Base-by-base conservation (phyloP, 1,284 basidiomycete species). In the Trichosporon inkin region DNA sequence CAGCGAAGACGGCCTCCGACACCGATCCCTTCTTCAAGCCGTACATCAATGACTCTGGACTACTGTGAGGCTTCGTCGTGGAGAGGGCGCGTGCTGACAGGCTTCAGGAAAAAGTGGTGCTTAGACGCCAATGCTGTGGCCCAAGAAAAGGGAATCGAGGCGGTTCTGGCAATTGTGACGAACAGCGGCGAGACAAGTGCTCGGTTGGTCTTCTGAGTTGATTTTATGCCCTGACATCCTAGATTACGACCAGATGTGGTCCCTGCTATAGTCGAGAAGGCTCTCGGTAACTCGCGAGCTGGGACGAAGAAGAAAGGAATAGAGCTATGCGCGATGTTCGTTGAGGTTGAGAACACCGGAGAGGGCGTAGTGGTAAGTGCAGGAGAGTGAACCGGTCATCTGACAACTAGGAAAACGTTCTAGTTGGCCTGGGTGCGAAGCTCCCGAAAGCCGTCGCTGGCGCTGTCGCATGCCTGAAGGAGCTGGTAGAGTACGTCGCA, bases 61-160 rank as follows among this genome's bases (percentile, higher is more conserved):
- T 77, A 37, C 62, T 77, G 75, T 76, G 53, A 54, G 69, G 66
- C 2, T 32, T 16, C 22, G 13, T 37, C 13, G 13, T 10, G 14
- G 14, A 8, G 8, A 32, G 16, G 32, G 28, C 13, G 32, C 22
- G 16, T 13, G 14, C 57, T 61, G 53, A 58, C 41, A n/a, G 10
- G 36, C 55, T 28, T 17, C 41, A 84, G 96, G 67, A 91, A 89
- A 82, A 93, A 88, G 79, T 91, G 94, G 74, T 89, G 82, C 38
- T 86, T 86, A 3, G 96, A 99, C 73, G 82, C 92, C 1, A 99
- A 99, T 78, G 96, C 90, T 13, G 95, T 98, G 34, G 94, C 96
- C 11, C 96, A 99, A 78, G 96, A 99, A 81, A 97, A 96, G 76
- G 96, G 90, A 36, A 84, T 96, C 19, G 89, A 96, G 78, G 88